Conservation (phyloP, 768 basidiomycete species). For the Pulveroboletus sp. region DNA sequence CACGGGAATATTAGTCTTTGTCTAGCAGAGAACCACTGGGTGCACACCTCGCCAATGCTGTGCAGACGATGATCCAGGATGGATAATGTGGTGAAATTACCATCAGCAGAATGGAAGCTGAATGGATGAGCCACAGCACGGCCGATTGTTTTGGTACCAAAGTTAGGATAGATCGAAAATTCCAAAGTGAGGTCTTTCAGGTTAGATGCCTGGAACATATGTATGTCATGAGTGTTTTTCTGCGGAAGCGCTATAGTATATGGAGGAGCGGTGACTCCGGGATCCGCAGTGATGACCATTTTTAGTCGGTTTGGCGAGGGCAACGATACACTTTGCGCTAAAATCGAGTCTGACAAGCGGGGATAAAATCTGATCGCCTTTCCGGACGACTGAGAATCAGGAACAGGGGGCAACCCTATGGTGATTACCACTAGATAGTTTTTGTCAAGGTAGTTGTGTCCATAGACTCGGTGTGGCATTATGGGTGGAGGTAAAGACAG, state of each 20-base stretch:
- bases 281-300: conserved; percentile 88
- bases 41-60: conserved; percentile 83
- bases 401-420: conserved; percentile 54
- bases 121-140: conserved; percentile 82
- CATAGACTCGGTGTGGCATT: conserved; percentile 96
- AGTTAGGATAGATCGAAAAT: conserved; percentile 95
- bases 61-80: conserved; percentile 91
- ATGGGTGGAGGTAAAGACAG: conserved; percentile 96
- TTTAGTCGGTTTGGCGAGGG: conserved; percentile 79
- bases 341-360: conserved; percentile 64
- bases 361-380: conserved; percentile 63
- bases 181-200: conserved; percentile 74
- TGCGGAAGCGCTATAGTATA: conserved; percentile 88
- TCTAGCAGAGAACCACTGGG: not conserved
- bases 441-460: conserved; percentile 91
- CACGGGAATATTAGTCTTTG: conserved; percentile 6
- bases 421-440: conserved; percentile 81
- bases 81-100: conserved; percentile 59
- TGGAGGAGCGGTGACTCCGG: conserved; percentile 80
- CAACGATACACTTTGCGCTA: conserved; percentile 61
- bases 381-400: conserved; percentile 33
- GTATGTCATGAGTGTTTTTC: conserved; percentile 61
- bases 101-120: conserved; percentile 55
- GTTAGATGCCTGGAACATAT: conserved; percentile 81
- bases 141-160: conserved; percentile 95